phyloP scores from a whole-genome alignment of 345 rosid species.

The Aethionema arabicum region DNA sequence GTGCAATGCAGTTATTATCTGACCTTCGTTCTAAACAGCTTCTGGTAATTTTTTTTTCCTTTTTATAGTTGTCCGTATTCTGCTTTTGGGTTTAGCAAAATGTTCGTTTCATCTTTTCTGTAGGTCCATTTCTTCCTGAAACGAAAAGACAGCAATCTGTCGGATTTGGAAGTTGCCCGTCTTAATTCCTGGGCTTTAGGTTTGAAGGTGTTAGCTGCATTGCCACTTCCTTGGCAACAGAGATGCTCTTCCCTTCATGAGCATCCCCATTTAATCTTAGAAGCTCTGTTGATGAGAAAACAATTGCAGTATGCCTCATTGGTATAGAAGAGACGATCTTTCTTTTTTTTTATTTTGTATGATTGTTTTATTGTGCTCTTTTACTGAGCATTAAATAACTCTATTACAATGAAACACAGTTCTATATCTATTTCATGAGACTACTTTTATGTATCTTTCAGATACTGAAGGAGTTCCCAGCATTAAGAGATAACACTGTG shows the following conservation, averaged over 20 bases:
- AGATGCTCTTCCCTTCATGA: conserved; percentile 96
- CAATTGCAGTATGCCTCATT: conserved; percentile 82
- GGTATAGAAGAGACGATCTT: conserved; percentile 47
- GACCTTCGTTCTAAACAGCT: conserved; percentile 96
- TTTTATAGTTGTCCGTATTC: conserved; percentile 9
- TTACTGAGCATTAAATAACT: conserved; percentile 16
- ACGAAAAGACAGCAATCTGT: conserved; percentile 81
- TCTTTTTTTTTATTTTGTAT: conserved; percentile 6
- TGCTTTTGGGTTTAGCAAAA: conserved; percentile 6
- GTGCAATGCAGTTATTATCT: conserved; percentile 96
- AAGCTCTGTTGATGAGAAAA: conserved; percentile 96
- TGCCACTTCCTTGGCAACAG: conserved; percentile 99
- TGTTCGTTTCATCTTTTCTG: conserved; percentile 37
- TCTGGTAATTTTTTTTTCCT: conserved; percentile 51
- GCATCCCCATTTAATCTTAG: conserved; percentile 88
- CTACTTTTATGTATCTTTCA: conserved; percentile 40
- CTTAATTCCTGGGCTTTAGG: conserved; percentile 99
- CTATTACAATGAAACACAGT: conserved; percentile 8
- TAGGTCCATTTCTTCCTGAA: conserved; percentile 96
- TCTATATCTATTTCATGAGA: conserved; percentile 19
- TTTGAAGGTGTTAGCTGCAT: conserved; percentile 87
- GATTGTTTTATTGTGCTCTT: conserved; percentile 6
- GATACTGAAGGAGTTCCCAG: conserved; percentile 92
- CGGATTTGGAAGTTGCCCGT: conserved; percentile 73
- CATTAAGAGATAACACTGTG: conserved; percentile 70